Base-by-base conservation (phyloP, 257 asterid genomes). In the Agastache rugosa region DNA sequence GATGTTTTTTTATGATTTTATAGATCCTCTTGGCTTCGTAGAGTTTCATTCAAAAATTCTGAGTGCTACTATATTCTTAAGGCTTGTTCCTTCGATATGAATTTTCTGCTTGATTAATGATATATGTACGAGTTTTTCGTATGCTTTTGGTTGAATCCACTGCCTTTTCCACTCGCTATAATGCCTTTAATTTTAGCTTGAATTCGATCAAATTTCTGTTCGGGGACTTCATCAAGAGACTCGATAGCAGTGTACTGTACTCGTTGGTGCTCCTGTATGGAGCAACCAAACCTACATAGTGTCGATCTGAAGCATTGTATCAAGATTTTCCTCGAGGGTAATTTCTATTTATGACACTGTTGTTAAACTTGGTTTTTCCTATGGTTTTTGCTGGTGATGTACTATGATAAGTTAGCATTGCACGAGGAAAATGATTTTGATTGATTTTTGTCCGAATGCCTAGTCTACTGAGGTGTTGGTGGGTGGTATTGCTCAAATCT, bases 401-500 rank as follows among this genome's bases (percentile, higher is more conserved):
- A 20, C 1, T 54, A 55, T 25, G 42, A 22, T 41, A 55, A 41
- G 75, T 71, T 37, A 9, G 53, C 41, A 42, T 31, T 59, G 31
- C 23, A 60, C 45, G 41, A 35, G 66, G 47, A 51, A 50, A 63
- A 65, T 63, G 65, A 12, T 56, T 55, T 75, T 50, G 10, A 45
- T 39, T 11, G 9, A 41, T 41, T 8, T 41, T 8, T 42, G 16
- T 42, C 12, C 3, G 48, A 44, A 44, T 11, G 50, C 16, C 42
- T n/a, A 22, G 6, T 29, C 64, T 54, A n/a, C 29, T 1, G 11
- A 31, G 66, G 34, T 16, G 55, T 60, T 25, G 69, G 72, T 70
- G 1, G 55, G 42, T 25, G 78, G 79, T 44, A 2, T 16, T 61
- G 60, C 41, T 60, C n/a, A 34, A 44, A 73, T 71, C 81, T 55